A percentile compares a stretch with the other conserved stretches of the same genome.
These are phyloP conservation scores for Neurospora cerealis DNA, from an alignment of 495 filamentous ascomycete genomes.

Conservation along the genomic window DNA sequence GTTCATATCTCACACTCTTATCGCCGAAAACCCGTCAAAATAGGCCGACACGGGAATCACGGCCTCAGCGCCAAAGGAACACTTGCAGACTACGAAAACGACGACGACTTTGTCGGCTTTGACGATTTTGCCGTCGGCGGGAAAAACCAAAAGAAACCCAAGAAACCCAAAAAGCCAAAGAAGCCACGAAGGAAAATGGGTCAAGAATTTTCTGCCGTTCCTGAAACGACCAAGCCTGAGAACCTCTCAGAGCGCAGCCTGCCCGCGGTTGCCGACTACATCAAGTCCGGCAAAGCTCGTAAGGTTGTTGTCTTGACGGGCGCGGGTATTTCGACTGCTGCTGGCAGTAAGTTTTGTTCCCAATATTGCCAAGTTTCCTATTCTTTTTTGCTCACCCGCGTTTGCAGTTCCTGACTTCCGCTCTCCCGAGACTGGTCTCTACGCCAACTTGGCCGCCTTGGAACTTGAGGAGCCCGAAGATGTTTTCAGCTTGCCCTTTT, in stretches of 20 bases:
- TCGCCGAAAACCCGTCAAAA: constrained; percentile 8
- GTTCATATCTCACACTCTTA: neutral
- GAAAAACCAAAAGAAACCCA: constrained; percentile 1
- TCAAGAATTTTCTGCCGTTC: constrained; percentile 42
- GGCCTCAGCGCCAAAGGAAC: constrained; percentile 7
- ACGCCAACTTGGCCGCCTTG: constrained; percentile 74
- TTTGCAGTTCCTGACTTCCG: constrained; percentile 58
- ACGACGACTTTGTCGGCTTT: constrained; percentile 2
- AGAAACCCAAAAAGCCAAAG: constrained; percentile 16
- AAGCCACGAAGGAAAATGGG: constrained; percentile 30
- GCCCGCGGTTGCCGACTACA: constrained; percentile 62
- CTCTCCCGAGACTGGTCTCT: constrained; percentile 64
- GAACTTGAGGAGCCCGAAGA: constrained; percentile 71
- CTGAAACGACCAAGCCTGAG: constrained; percentile 51
- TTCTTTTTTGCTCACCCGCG: neutral
- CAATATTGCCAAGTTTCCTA: neutral
- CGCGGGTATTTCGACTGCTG: constrained; percentile 51
- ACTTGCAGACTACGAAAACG: constrained; percentile 4
- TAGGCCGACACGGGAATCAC: constrained; percentile 12
- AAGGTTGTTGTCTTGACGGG: constrained; percentile 74
- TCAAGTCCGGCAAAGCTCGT: constrained; percentile 54
- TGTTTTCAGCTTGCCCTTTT: constrained; percentile 82
- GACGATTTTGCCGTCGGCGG: constrained; percentile 5
- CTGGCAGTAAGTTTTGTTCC: constrained; percentile 34
- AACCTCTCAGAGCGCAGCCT: constrained; percentile 59